Base-by-base conservation (phyloP, 768 basidiomycete species). In the Lyophyllum shimeji region DNA sequence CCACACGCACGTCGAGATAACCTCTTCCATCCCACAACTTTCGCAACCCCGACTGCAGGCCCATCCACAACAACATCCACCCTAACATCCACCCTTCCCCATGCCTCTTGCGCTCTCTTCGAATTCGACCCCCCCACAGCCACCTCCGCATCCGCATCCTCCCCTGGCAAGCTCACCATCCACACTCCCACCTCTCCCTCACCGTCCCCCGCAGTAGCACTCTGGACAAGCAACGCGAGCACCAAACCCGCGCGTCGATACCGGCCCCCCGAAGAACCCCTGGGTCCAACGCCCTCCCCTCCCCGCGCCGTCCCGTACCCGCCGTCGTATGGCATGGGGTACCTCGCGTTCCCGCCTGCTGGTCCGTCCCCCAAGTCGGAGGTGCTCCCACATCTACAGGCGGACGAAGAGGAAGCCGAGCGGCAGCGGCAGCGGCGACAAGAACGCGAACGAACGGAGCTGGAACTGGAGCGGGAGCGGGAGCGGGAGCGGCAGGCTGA, bases 331-430 rank as follows among this genome's bases (percentile, higher is more conserved):
- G 46, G 21, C 1, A 1, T 60, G 48, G 59, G 59, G 12, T 60
- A 60, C 44, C 45, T 60, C 20, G 59, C 55, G 7, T 60, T 60
- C 20, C 55, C 55, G 3, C 53, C 58, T 1, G 5, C 39, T 11
- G 13, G 45, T 13, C 29, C 29, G 29, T 40, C 50, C 17, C 34
- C 48, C 29, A 15, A 29, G 9, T 4, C 29, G 29, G 5, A 29
- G 29, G 29, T 29, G 29, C 9, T 29, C 29, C 29, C 29, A 9
- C 5, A 29, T 5, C 5, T 29, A 9, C 4, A 4, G 4, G 29
- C 4, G 29, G 29, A 29, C 29, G 29, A 29, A 40, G 29, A 42
- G 8, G 44, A 54, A 12, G 33, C 29, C 29, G 29, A 29, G 29
- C 29, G 34, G 34, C 29, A 13, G 34, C 34, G 34, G 7, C 34